Base-by-base conservation (phyloP, 73 alveolate genomes). In the Blepharisma japonicum region DNA sequence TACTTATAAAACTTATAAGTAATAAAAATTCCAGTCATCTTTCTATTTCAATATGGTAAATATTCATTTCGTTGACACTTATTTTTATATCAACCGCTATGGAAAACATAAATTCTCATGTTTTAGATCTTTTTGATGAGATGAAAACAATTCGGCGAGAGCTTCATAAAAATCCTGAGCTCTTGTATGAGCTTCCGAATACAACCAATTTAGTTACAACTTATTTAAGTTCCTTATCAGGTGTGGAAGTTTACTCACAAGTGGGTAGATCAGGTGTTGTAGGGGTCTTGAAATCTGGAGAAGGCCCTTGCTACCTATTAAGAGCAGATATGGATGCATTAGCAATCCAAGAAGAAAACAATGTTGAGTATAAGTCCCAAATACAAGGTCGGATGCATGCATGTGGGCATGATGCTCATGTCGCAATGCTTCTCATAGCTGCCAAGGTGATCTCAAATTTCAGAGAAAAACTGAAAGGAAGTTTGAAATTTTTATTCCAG, bases 391-490 rank as follows among this genome's bases (percentile, higher is more conserved):
- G 42, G 18, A 71, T 50, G 67, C 89, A 81, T 55, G 89, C 89
- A 14, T 81, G 89, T 77, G 89, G 86, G 6, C 89, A 81, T 77
- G 89, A 81, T 77, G 89, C 87, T 6, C 89, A 81, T 48, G 71
- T 78, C 21, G 86, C 89, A 7, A 77, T 76, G 86, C 42, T 81
- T 20, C 77, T 81, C 14, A 45, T 46, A 8, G 67, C 80, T 11
- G 85, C 85, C n/a, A 55, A 81, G 38, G 49, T 77, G 9, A 20
- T 81, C 5, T 27, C 81, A 7, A 18, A 68, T 11, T 27, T 46
- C 50, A 79, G 50, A 39, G 55, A 50, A 14, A 55, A 55, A 56
- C 56, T 79, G 42, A 79, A 61, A 46, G 86, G 86, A 67, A 68
- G 45, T 2, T 66, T 71, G 25, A 79, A 79, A 45, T 71, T 79